A percentile compares a stretch with the other conserved stretches of the same genome.
Evolutionary conservation across 805 yeast genomes (phyloP).

Genomic region (Groenewaldozyma salmanticensis): DNA sequence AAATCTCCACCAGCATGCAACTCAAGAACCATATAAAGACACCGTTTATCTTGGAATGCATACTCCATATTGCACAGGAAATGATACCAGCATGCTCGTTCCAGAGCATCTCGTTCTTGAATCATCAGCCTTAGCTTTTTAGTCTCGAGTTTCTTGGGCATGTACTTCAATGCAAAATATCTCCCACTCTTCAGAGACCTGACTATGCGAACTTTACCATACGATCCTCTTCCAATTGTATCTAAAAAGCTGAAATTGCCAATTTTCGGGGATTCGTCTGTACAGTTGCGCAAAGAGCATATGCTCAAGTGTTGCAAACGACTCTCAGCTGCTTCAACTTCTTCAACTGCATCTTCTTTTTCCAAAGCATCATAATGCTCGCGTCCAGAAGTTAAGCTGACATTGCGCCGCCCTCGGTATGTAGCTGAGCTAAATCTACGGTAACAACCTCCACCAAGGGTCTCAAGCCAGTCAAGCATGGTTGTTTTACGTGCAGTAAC

Average conservation of each 20-base stretch:
- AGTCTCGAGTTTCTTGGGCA: slow-evolving; percentile 16
- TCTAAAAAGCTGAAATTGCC: not conserved
- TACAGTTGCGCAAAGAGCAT: not conserved
- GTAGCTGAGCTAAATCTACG: not conserved
- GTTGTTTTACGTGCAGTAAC: too few species aligned
- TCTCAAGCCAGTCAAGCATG: not conserved
- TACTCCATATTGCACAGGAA: slow-evolving; percentile 22
- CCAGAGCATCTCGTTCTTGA: slow-evolving; percentile 20
- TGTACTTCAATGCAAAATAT: slow-evolving; percentile 22
- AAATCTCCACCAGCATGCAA: slow-evolving; percentile 25
- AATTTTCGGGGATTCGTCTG: not conserved
- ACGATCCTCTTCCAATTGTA: slow-evolving; percentile 60
- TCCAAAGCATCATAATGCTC: not conserved
- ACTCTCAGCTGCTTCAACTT: too few species aligned
- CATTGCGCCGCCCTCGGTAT: not conserved
- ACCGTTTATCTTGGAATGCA: slow-evolving; percentile 21
- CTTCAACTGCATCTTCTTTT: too few species aligned
- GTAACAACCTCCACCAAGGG: not conserved
- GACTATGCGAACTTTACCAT: slow-evolving; percentile 64
- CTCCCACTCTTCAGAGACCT: slow-evolving; percentile 12
- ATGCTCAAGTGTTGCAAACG: too few species aligned
- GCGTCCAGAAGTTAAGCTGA: not conserved
- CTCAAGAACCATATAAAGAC: slow-evolving; percentile 20
- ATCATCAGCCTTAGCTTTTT: slow-evolving; percentile 13
- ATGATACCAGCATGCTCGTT: slow-evolving; percentile 15